Evolutionary conservation across 805 yeast species (phyloP).

Genomic region (Cyberlindnera sargentensis): DNA sequence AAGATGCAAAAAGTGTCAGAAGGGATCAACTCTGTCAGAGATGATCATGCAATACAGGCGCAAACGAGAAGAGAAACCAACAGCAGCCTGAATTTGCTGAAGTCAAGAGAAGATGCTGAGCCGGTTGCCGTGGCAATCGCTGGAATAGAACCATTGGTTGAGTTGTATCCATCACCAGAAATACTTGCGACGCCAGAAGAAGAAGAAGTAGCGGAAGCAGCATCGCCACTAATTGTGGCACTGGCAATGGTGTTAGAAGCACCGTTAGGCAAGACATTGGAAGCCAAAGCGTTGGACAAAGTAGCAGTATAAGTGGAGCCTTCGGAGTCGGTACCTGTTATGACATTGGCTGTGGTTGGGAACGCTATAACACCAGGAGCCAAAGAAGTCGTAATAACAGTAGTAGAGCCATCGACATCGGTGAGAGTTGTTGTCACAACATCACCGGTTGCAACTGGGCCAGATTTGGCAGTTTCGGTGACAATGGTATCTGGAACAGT

Average conservation of each 20-base stretch:
- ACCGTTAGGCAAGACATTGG: conserved; percentile 1
- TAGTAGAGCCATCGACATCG: conserved; percentile 1
- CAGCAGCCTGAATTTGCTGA: conserved; percentile 1
- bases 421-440: conserved; percentile 1
- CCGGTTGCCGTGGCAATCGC: conserved; percentile 5
- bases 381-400: conserved; percentile 1
- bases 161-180: no score
- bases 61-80: conserved; percentile 1
- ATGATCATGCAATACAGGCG: conserved; percentile 3
- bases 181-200: neutral
- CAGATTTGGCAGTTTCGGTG: no score
- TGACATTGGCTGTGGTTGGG: neutral
- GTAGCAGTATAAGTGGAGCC: conserved; percentile 3
- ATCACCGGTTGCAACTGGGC: neutral
- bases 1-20: neutral
- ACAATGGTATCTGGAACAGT: neutral
- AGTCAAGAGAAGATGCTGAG: conserved; percentile 3
- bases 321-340: neutral
- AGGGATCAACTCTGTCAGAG: neutral
- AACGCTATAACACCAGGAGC: no score
- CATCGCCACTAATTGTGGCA: neutral
- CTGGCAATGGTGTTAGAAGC: conserved; percentile 6
- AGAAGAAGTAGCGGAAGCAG: neutral
- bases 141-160: conserved; percentile 2
- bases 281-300: conserved; percentile 1